Conservation (phyloP, 768 basidiomycete species). For the Crassisporium funariophilum region DNA sequence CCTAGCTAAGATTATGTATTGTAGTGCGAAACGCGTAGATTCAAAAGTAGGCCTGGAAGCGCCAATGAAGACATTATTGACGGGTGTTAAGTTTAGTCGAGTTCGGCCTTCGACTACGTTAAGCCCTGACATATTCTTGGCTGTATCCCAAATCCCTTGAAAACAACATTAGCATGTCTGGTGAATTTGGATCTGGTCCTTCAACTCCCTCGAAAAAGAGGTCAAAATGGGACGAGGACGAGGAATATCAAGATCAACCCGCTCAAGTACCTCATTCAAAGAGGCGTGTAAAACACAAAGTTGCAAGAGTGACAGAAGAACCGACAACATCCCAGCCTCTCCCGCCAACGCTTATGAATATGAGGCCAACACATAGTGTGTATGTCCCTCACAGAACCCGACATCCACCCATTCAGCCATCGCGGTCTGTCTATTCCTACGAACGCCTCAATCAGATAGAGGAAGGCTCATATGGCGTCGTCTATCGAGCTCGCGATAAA, state of each 20-base stretch:
- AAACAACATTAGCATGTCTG: slow-evolving; percentile 13
- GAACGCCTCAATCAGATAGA: slow-evolving; percentile 97
- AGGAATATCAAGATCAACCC: slow-evolving; percentile 35
- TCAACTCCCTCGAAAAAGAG: slow-evolving; percentile 69
- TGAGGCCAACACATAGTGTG: slow-evolving; percentile 49
- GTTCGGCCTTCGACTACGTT: neutral
- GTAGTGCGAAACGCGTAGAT: neutral
- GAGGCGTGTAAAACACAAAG: slow-evolving; percentile 54
- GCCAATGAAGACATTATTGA: no score
- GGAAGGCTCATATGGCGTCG: slow-evolving; percentile 97
- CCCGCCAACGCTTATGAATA: slow-evolving; percentile 15
- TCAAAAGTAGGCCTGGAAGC: no score
- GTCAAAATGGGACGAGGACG: slow-evolving; percentile 72
- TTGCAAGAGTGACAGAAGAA: slow-evolving; percentile 26
- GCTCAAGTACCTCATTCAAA: slow-evolving; percentile 47
- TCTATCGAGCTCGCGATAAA: slow-evolving; percentile 95
- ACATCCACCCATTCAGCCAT: slow-evolving; percentile 81
- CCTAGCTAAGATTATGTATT: slow-evolving; percentile 2
- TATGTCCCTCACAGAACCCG: slow-evolving; percentile 75
- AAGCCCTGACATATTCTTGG: neutral
- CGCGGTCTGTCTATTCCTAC: slow-evolving; percentile 92
- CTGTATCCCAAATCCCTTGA: no score
- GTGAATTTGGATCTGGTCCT: slow-evolving; percentile 32
- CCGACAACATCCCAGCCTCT: slow-evolving; percentile 18
- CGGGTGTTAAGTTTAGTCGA: neutral